A percentile compares a stretch with the other conserved stretches of the same genome.
phyloP scores from a whole-genome alignment of 345 rosid species.

The Lumnitzera littorea region DNA sequence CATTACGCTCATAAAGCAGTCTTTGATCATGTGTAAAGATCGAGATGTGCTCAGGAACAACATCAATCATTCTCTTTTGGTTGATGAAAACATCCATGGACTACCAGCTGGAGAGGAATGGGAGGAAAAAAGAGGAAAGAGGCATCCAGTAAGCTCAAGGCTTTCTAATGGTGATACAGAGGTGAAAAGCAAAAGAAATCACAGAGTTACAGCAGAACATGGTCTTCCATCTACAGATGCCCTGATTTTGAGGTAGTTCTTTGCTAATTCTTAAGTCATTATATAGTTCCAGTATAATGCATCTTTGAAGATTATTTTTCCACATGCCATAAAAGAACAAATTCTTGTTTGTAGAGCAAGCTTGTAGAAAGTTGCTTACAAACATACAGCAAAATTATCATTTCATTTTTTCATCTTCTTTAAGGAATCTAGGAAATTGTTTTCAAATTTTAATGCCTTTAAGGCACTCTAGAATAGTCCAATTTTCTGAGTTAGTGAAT shows the following conservation, averaged over 20 bases:
- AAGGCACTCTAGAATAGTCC: too few species aligned
- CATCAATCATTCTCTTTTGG: conserved; percentile 30
- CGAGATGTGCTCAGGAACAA: conserved; percentile 34
- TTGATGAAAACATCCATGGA: conserved; percentile 42
- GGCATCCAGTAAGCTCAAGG: conserved; percentile 37
- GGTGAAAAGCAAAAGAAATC: conserved; percentile 20
- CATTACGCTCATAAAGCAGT: conserved; percentile 24
- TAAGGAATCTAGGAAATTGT: too few species aligned
- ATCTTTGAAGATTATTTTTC: too few species aligned
- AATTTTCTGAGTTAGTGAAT: too few species aligned
- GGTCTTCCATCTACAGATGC: conserved; percentile 29
- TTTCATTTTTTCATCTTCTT: too few species aligned
- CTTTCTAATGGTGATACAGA: conserved; percentile 37
- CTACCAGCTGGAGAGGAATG: conserved; percentile 54
- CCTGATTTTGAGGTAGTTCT: conserved; percentile 35
- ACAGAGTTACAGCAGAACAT: conserved; percentile 32
- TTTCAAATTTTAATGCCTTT: too few species aligned
- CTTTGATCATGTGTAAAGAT: conserved; percentile 31
- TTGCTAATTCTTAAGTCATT: too few species aligned
- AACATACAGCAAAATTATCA: too few species aligned
- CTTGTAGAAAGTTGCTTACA: too few species aligned
- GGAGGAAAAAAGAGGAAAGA: conserved; percentile 52
- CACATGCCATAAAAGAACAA: too few species aligned
- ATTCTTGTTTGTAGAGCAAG: too few species aligned
- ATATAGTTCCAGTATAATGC: too few species aligned